These are phyloP conservation scores for Aspergillus cejpii DNA, from an alignment of 2,329 filamentous ascomycete species.

Conservation along the genomic window DNA sequence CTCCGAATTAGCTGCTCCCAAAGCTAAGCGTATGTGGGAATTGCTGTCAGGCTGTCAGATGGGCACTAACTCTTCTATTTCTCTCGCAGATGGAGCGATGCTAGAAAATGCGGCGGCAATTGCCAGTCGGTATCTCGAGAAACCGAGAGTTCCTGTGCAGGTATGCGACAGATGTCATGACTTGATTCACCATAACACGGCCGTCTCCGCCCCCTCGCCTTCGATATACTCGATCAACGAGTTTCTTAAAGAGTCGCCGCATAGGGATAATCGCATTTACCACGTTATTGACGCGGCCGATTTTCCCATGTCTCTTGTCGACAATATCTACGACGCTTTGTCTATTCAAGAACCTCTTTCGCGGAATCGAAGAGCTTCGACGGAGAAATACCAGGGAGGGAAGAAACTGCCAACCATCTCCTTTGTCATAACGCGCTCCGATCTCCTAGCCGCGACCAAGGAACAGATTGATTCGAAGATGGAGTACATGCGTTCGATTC, in stretches of 20 bases:
- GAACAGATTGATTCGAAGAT: slow-evolving; percentile 77
- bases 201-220: slow-evolving; percentile 69
- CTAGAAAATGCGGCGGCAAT: slow-evolving; percentile 19
- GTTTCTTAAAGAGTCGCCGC: slow-evolving; percentile 80
- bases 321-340: slow-evolving; percentile 64
- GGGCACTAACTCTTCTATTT: slow-evolving; percentile 3
- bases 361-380: slow-evolving; percentile 68
- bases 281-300: slow-evolving; percentile 93
- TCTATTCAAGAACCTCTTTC: slow-evolving; percentile 67
- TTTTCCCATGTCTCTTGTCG: slow-evolving; percentile 88
- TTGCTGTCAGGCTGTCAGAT: not conserved
- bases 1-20: slow-evolving; percentile 3
- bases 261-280: slow-evolving; percentile 89
- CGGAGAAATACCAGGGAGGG: slow-evolving; percentile 58
- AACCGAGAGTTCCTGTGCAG: slow-evolving; percentile 16
- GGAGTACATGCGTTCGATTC: slow-evolving; percentile 71
- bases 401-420: slow-evolving; percentile 72
- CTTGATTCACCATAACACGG: slow-evolving; percentile 67
- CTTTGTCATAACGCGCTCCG: slow-evolving; percentile 84
- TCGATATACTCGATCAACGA: slow-evolving; percentile 72
- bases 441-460: slow-evolving; percentile 77
- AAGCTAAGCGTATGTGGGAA: slow-evolving; percentile 11
- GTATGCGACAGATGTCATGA: slow-evolving; percentile 84
- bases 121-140: slow-evolving; percentile 17
- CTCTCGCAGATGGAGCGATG: slow-evolving; percentile 15